Base-by-base conservation (phyloP, 352 stramenopile genomes). In the Blastocystis sp. region DNA sequence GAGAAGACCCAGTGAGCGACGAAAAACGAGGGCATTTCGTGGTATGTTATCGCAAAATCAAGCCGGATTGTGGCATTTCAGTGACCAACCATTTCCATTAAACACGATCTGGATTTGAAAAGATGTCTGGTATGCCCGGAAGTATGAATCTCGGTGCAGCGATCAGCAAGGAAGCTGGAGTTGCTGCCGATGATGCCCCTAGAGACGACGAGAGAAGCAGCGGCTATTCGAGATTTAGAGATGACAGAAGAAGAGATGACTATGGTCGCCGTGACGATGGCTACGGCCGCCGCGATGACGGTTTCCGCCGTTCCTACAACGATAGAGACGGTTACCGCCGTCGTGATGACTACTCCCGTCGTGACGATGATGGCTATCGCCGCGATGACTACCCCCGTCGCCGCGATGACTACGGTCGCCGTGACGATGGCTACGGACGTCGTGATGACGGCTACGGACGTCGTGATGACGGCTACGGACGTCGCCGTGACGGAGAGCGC, bases 51-150 rank as follows among this genome's bases (percentile, higher is more conserved):
- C n/a, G 3, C 61, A 66, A n/a, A 66, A 66, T 40, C 4, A 17
- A 14, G 11, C 4, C n/a, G 11, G 28, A 66, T 66, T 66, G 28
- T 14, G 28, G 11, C 28, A n/a, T 34, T 66, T 14, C 40, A 7
- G 4, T n/a, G 11, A 66, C 61, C 61, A 66, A 34, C 61, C 61
- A 66, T 66, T 66, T 66, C 40, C n/a, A 66, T 66, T 17, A 66
- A 34, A n/a, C 28, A 17, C 6, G 40, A 17, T 66, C 14, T 40
- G 40, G 61, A 14, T 34, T 34, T 34, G 65, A 34, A 45, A 34
- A 40, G 17, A 81, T 81, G 71, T 81, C 71, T 45, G 71, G 71
- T 66, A 63, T 10, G 43, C 11, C 45, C 43, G 71, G 71, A 43
- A 43, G 7, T 9, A 40, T 81, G 14, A 38, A 14, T 1, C 10